Conservation (phyloP, 805 yeast species). For the Grigorovia jiainica region DNA sequence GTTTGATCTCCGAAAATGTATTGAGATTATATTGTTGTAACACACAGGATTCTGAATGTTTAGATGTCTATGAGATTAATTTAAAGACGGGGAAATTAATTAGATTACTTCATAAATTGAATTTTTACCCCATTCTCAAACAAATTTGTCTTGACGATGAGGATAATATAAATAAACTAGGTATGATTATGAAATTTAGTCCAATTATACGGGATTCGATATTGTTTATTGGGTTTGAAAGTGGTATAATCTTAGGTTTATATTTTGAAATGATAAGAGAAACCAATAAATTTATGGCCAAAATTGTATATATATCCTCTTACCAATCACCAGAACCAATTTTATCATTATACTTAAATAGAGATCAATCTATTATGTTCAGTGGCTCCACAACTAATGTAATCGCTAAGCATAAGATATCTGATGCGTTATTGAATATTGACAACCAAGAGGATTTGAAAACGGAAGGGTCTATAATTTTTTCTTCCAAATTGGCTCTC, state of each 20-base stretch:
- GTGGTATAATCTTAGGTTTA: slow-evolving; percentile 25
- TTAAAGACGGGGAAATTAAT: slow-evolving; percentile 13
- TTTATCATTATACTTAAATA: slow-evolving; percentile 9
- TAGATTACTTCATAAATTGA: slow-evolving; percentile 14
- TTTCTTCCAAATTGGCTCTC: neutral
- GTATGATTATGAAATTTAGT: slow-evolving; percentile 23
- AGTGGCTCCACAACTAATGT: slow-evolving; percentile 14
- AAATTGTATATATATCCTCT: slow-evolving; percentile 17
- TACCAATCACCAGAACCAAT: slow-evolving; percentile 25
- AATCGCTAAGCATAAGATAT: neutral
- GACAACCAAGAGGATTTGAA: neutral
- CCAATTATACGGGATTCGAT: slow-evolving; percentile 5
- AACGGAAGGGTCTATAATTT: neutral
- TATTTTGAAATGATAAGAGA: neutral
- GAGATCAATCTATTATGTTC: slow-evolving; percentile 6
- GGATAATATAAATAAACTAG: slow-evolving; percentile 17
- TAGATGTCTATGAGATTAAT: slow-evolving; percentile 19
- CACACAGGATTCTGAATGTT: slow-evolving; percentile 22
- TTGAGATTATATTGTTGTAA: slow-evolving; percentile 22
- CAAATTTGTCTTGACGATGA: slow-evolving; percentile 2
- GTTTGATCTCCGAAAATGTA: neutral
- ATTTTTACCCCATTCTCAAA: slow-evolving; percentile 11
- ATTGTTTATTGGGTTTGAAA: slow-evolving; percentile 21
- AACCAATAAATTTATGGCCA: slow-evolving; percentile 2
- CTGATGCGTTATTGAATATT: neutral